Conservation (phyloP, 2,329 filamentous ascomycete genomes). For the Ascochyta clinopodiicola region DNA sequence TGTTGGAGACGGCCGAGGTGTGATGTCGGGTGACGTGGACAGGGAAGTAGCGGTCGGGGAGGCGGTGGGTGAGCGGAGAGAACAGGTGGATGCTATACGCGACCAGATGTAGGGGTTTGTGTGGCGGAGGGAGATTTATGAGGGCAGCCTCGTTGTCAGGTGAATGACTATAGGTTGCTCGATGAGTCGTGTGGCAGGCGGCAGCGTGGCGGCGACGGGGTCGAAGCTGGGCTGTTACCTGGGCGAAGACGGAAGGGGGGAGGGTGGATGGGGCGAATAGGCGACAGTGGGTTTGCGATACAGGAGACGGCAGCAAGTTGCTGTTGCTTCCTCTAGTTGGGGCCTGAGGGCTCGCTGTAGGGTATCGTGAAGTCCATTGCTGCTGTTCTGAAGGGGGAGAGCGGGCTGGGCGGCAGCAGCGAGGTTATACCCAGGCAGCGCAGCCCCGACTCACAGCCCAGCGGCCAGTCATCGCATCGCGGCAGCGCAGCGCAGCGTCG, state of each 20-base stretch:
- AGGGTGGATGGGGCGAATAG: conserved; percentile 19
- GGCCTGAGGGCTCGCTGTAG: conserved; percentile 39
- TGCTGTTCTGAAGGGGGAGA: conserved; percentile 38
- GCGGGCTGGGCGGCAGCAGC: conserved; percentile 35
- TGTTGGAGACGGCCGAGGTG: conserved; percentile 23
- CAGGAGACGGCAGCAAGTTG: conserved; percentile 22
- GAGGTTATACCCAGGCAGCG: conserved; percentile 23
- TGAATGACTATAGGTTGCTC: conserved; percentile 21
- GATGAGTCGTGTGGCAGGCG: conserved; percentile 36
- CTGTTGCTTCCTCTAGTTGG: conserved; percentile 35
- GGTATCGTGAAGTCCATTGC: conserved; percentile 45
- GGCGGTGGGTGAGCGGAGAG: conserved; percentile 26
- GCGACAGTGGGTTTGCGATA: conserved; percentile 26
- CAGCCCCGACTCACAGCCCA: conserved; percentile 26
- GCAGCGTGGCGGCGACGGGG: conserved; percentile 37
- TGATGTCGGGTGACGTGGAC: conserved; percentile 31
- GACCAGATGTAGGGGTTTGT: neutral
- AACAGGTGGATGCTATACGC: conserved; percentile 9
- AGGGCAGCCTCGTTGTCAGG: conserved; percentile 26
- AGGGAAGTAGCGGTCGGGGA: conserved; percentile 38
- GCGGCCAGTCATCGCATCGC: conserved; percentile 29
- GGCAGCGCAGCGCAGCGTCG: conserved; percentile 8
- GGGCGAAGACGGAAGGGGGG: conserved; percentile 31
- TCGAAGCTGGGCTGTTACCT: conserved; percentile 36
- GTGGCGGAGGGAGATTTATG: conserved; percentile 18